Conservation (phyloP, 2,329 filamentous ascomycete genomes). For the Curvularia eragrostidis region DNA sequence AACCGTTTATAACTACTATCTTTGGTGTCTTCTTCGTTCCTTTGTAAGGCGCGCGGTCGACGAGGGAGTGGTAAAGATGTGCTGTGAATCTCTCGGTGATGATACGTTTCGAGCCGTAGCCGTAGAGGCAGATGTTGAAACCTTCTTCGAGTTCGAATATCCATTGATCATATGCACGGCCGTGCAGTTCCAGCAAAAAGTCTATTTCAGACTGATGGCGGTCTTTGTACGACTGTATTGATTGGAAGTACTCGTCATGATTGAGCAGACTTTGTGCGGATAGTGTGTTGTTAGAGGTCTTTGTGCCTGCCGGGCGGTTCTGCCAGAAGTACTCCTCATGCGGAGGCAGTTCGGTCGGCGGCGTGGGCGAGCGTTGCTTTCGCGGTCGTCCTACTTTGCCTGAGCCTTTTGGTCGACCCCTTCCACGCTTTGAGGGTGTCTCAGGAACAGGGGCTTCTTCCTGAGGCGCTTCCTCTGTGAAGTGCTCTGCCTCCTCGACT, state of each 20-base stretch:
- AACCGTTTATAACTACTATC: slow-evolving; percentile 88
- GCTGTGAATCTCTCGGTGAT: slow-evolving; percentile 78
- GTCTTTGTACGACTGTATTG: slow-evolving; percentile 69
- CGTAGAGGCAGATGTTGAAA: slow-evolving; percentile 86
- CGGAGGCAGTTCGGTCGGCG: slow-evolving; percentile 79
- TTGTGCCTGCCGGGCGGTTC: slow-evolving; percentile 79
- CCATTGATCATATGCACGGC: slow-evolving; percentile 89
- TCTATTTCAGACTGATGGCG: slow-evolving; percentile 73
- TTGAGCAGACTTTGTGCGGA: slow-evolving; percentile 77
- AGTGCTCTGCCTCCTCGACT: slow-evolving; percentile 45
- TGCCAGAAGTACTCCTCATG: slow-evolving; percentile 95
- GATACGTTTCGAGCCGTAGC: slow-evolving; percentile 85
- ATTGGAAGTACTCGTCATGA: slow-evolving; percentile 88
- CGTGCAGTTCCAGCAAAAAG: slow-evolving; percentile 76
- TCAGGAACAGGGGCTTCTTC: slow-evolving; percentile 53
- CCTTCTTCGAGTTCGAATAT: slow-evolving; percentile 84
- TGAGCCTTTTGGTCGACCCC: slow-evolving; percentile 48
- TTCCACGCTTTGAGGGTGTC: slow-evolving; percentile 62
- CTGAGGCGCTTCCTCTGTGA: slow-evolving; percentile 32
- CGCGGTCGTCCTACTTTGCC: slow-evolving; percentile 60
- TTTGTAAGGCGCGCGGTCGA: slow-evolving; percentile 34
- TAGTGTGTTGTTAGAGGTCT: slow-evolving; percentile 87
- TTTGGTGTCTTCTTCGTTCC: slow-evolving; percentile 55
- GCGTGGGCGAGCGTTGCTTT: slow-evolving; percentile 74
- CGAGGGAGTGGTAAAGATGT: slow-evolving; percentile 64